Base-by-base conservation (phyloP, 805 yeast species). In the Saturnispora sanitii region DNA sequence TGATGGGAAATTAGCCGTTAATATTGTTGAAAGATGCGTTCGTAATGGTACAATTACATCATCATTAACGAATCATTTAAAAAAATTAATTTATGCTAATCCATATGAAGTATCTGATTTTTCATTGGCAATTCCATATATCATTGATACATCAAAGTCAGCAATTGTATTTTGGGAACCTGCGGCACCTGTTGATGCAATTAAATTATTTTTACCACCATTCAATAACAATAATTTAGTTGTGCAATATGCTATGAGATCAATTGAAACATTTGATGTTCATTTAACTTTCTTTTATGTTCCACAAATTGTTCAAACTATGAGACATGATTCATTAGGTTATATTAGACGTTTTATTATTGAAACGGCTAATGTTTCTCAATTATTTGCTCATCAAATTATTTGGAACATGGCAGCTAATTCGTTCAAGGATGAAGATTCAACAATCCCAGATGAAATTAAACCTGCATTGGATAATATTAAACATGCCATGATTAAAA, bases 401-500 rank as follows among this genome's bases (percentile, higher is more conserved):
- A 86, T 92, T 41, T 92, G 99, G 99, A 92, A 92, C 55, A 86
- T 92, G 83, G 62, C 82, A 53, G 97, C 99, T 1, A 92, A 94
- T 56, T 76, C 87, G 46, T 92, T 74, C 61, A 82, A 80, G 50
- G 96, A 84, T 56, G 97, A 90, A 51, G 95, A 90, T 8, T 79
- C 86, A 0, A 67, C 76, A 0, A 69, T 73, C 6, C 92, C 94
- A 4, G 95, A 88, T 61, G 67, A 73, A 1, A 66, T 90, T 53
- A 90, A 90, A 59, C 96, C 96, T 1, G 69, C 69, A 2, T 67
- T 92, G 48, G 96, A 90, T 56, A 67, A 66, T 33, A 83, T 90
- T 25, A 77, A 82, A 48, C 65, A 65, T 7, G 62, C 67, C 33
- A 80, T 92, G 82, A 68, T 77, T 37, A 58, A 61, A 1, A 66